phyloP scores from a whole-genome alignment of 75 land plant genomes.

The Picea sitchensis region DNA sequence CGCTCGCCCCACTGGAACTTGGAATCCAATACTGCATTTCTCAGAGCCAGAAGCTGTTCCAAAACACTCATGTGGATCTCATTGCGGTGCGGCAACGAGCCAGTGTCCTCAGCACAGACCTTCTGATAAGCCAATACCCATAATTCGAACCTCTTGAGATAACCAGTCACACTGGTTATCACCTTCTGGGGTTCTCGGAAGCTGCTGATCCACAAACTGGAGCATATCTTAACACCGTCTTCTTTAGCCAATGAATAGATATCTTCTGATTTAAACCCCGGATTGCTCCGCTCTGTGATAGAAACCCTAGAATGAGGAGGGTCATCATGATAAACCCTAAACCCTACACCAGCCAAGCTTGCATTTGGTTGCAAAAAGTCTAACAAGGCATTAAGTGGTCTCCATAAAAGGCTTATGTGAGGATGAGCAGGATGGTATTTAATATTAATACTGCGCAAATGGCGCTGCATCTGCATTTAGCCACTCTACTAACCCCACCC shows the following conservation, averaged over 20 bases:
- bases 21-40: conserved; percentile 63
- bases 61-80: conserved; percentile 32
- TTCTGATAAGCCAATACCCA: conserved; percentile 86
- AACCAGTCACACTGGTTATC: conserved; percentile 30
- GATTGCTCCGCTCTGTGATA: not conserved
- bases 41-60: conserved; percentile 43
- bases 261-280: conserved; percentile 8
- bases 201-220: conserved; percentile 65
- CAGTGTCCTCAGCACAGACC: conserved; percentile 60
- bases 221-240: conserved; percentile 47
- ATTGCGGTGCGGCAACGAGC: conserved; percentile 47
- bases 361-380: too few species aligned
- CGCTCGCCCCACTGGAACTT: conserved; percentile 74
- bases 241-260: conserved; percentile 35
- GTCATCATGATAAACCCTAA: conserved; percentile 1
- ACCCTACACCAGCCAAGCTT: not conserved
- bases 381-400: too few species aligned
- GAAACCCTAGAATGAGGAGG: not conserved
- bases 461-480: too few species aligned
- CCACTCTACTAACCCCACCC: too few species aligned
- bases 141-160: conserved; percentile 51
- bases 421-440: too few species aligned
- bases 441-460: too few species aligned
- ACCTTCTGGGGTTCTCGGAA: conserved; percentile 45
- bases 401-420: too few species aligned